phyloP scores from a whole-genome alignment of 2,329 filamentous ascomycete species.

The Diplodia sapinea region DNA sequence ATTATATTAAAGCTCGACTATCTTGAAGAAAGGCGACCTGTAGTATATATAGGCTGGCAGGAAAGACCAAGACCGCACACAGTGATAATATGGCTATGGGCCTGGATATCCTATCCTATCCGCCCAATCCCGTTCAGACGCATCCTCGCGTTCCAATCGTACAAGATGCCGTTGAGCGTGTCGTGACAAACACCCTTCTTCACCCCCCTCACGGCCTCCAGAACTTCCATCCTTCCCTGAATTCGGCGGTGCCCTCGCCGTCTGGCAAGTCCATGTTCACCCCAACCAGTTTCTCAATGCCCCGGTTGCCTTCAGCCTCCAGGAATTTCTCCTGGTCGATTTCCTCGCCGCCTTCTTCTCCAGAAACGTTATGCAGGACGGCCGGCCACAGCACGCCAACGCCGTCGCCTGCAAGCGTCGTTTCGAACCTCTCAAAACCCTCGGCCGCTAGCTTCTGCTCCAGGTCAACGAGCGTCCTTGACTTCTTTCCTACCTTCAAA shows the following conservation, averaged over 20 bases:
- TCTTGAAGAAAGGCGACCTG: background rate
- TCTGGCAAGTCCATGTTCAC: constrained; percentile 52
- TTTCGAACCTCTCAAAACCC: constrained; percentile 84
- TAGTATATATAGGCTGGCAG: constrained; percentile 5
- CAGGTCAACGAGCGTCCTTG: constrained; percentile 61
- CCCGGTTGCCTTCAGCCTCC: constrained; percentile 80
- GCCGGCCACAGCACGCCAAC: constrained; percentile 95
- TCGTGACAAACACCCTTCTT: background rate
- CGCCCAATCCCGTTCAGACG: constrained; percentile 3
- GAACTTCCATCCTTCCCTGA: constrained; percentile 50
- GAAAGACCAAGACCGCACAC: constrained; percentile 4
- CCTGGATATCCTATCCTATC: background rate
- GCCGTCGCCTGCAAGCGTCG: constrained; percentile 88
- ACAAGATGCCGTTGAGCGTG: constrained; percentile 1
- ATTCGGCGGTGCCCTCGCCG: constrained; percentile 36
- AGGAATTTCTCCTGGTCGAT: constrained; percentile 91
- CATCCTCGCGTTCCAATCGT: constrained; percentile 6
- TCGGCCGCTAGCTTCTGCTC: constrained; percentile 63
- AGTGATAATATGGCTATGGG: background rate
- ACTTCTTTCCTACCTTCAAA: constrained; percentile 52
- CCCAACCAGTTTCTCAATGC: constrained; percentile 85
- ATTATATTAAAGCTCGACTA: constrained; percentile 20
- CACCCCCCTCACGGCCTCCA: constrained; percentile 43
- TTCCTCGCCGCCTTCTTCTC: constrained; percentile 84
- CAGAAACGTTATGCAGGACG: constrained; percentile 82